phyloP scores from a whole-genome alignment of 371 early-diverging fungal genomes.

The Mortierella sp. region DNA sequence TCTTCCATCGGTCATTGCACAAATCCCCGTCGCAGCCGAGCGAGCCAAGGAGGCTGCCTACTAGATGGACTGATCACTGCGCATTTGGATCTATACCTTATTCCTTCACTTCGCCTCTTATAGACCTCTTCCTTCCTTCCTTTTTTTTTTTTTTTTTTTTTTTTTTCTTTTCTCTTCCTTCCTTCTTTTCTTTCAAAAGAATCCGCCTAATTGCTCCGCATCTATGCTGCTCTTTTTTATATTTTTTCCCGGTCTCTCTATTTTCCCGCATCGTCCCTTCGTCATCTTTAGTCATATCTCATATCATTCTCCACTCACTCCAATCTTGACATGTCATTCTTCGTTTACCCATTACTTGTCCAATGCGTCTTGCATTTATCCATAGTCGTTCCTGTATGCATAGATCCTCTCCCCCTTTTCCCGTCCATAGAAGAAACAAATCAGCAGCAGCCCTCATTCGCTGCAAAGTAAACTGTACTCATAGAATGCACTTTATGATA shows the following conservation, averaged over 20 bases:
- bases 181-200: background rate
- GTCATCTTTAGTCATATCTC: too few relatives aligned
- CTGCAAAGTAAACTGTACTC: too few relatives aligned
- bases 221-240: too few relatives aligned
- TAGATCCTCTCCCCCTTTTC: too few relatives aligned
- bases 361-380: too few relatives aligned
- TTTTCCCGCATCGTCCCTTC: too few relatives aligned
- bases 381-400: too few relatives aligned
- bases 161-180: background rate
- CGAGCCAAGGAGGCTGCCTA: constrained; percentile 22
- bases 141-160: background rate
- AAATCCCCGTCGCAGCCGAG: constrained; percentile 9
- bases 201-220: background rate
- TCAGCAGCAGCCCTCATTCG: too few relatives aligned
- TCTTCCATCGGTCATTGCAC: constrained; percentile 7
- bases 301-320: background rate
- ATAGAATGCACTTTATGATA: background rate
- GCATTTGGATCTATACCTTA: background rate
- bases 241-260: too few relatives aligned
- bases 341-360: too few relatives aligned
- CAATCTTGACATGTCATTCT: too few relatives aligned
- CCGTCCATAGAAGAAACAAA: too few relatives aligned
- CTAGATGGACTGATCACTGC: background rate
- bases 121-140: background rate
- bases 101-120: background rate